A percentile compares a stretch with the other conserved stretches of the same genome.
phyloP scores from a whole-genome alignment of 2,329 filamentous ascomycete genomes.

The Penicillium fuscoglaucum region DNA sequence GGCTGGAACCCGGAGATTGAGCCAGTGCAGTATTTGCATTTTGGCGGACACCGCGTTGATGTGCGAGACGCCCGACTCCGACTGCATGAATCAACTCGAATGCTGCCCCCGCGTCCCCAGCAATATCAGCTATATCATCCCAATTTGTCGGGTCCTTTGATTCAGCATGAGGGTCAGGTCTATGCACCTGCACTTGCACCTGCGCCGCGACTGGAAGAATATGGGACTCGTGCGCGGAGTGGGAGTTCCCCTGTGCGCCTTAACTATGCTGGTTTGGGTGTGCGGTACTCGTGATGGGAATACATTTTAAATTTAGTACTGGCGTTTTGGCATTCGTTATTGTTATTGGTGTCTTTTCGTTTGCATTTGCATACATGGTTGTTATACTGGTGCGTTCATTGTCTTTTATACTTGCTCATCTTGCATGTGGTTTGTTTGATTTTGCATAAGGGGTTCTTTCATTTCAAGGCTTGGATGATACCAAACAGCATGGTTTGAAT shows the following conservation, averaged over 20 bases:
- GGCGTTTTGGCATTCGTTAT: not conserved
- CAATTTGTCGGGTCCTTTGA: conserved; percentile 32
- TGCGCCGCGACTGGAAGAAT: conserved; percentile 15
- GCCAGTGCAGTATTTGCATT: conserved; percentile 21
- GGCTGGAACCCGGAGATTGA: conserved; percentile 20
- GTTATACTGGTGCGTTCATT: not conserved
- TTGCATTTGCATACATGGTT: not conserved
- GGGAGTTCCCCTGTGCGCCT: conserved; percentile 35
- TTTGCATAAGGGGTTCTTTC: not conserved
- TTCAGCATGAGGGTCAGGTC: conserved; percentile 23
- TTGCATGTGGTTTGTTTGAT: not conserved
- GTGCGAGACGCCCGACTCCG: conserved; percentile 32
- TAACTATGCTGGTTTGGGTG: conserved; percentile 25
- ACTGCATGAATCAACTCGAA: conserved; percentile 19
- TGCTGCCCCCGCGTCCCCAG: conserved; percentile 21
- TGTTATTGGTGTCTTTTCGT: not conserved
- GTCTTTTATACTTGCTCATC: not conserved
- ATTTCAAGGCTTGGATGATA: not conserved
- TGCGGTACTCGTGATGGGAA: conserved; percentile 9
- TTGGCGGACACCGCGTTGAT: conserved; percentile 35
- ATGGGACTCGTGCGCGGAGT: conserved; percentile 29
- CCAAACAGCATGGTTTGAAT: not conserved
- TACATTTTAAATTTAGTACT: not conserved
- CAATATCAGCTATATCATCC: conserved; percentile 31
- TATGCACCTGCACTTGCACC: conserved; percentile 17